Conservation (phyloP, 352 stramenopile genomes). For the Phytophthora sp. region DNA sequence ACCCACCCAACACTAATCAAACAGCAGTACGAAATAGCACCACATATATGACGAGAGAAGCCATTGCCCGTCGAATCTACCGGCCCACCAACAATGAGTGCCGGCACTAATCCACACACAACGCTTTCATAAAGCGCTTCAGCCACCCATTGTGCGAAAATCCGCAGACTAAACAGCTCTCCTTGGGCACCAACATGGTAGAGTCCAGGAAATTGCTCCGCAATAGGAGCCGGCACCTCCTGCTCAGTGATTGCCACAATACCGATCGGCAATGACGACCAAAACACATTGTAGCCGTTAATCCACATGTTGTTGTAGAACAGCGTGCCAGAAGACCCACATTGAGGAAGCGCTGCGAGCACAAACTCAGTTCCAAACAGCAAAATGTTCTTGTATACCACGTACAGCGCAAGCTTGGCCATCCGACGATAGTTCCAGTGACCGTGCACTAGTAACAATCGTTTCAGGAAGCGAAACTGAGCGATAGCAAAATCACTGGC, state of each 20-base stretch:
- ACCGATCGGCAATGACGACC: constrained; percentile 92
- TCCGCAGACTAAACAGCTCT: constrained; percentile 82
- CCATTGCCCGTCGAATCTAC: constrained; percentile 68
- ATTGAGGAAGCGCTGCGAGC: constrained; percentile 79
- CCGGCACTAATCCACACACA: constrained; percentile 73
- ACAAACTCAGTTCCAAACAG: constrained; percentile 86
- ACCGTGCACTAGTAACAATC: constrained; percentile 97
- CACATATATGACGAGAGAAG: constrained; percentile 74
- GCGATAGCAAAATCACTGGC: constrained; percentile 97
- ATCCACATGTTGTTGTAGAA: constrained; percentile 93
- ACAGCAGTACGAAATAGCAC: constrained; percentile 77
- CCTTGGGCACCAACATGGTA: constrained; percentile 83
- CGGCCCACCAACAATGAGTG: constrained; percentile 54
- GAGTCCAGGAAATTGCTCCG: constrained; percentile 78
- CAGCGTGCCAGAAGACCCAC: constrained; percentile 76
- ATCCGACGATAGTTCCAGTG: constrained; percentile 99
- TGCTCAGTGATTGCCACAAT: constrained; percentile 85
- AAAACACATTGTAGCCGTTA: constrained; percentile 97
- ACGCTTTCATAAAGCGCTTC: constrained; percentile 81
- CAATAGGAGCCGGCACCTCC: constrained; percentile 71
- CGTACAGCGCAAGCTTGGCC: constrained; percentile 95
- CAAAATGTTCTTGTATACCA: constrained; percentile 99
- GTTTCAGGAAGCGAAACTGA: constrained; percentile 97
- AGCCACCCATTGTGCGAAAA: constrained; percentile 83
- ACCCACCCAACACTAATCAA: constrained; percentile 82